Percentiles rank a stretch among this genome's conserved stretches.
Conservation (phyloP, 352 stramenopile species). For the Pythium phragmiticola region DNA sequence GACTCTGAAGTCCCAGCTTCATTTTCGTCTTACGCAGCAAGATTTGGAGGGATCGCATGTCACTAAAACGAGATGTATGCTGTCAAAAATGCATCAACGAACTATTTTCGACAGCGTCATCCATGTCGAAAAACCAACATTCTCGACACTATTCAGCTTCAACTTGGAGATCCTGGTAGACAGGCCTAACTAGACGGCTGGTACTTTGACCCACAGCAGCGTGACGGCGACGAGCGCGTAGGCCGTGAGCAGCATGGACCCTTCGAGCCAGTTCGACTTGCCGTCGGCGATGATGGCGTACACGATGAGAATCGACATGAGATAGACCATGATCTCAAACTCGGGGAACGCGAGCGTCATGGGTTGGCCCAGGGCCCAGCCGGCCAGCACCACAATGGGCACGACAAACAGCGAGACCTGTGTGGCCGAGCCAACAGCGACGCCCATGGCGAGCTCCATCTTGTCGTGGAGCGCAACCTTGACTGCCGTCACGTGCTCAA, state of each 20-base stretch:
- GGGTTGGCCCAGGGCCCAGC: slow-evolving; percentile 90
- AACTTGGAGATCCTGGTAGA: neutral
- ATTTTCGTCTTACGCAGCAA: slow-evolving; percentile 1
- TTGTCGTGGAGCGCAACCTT: slow-evolving; percentile 97
- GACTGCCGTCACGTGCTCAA: slow-evolving; percentile 97
- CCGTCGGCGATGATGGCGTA: slow-evolving; percentile 90
- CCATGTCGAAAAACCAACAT: slow-evolving; percentile 4
- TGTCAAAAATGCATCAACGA: slow-evolving; percentile 7
- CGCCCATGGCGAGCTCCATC: slow-evolving; percentile 98
- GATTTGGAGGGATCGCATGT: neutral
- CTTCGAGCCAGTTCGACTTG: slow-evolving; percentile 92
- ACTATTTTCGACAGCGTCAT: slow-evolving; percentile 1
- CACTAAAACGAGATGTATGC: slow-evolving; percentile 7
- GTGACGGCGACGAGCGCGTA: slow-evolving; percentile 88
- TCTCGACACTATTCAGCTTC: slow-evolving; percentile 8
- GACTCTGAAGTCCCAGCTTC: neutral
- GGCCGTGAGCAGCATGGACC: slow-evolving; percentile 89
- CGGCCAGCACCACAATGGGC: slow-evolving; percentile 92
- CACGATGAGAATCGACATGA: slow-evolving; percentile 96
- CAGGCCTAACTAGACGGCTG: slow-evolving; percentile 12
- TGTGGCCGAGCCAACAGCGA: slow-evolving; percentile 96
- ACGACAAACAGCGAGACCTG: slow-evolving; percentile 98
- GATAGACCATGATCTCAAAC: slow-evolving; percentile 96
- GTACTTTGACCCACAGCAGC: slow-evolving; percentile 82
- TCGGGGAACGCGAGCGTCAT: slow-evolving; percentile 97